Base-by-base conservation (phyloP, 2,329 filamentous ascomycete species). In the Colletotrichum spinosum region DNA sequence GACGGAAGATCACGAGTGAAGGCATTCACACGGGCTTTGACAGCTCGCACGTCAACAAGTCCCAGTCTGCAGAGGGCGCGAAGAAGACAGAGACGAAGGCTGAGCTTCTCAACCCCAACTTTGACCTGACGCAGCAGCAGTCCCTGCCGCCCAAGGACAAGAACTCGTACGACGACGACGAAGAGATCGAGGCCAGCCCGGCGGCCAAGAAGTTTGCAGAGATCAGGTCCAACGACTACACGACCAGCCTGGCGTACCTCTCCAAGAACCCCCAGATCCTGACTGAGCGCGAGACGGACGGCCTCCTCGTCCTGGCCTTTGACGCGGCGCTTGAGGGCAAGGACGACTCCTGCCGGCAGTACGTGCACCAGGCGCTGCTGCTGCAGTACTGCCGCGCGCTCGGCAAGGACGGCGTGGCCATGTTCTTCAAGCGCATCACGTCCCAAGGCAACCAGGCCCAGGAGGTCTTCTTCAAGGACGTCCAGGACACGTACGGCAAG, bases 371-470 rank as follows among this genome's bases (percentile, higher is more conserved):
- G 76, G 95, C 92, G 3, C 84, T 98, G 13, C 84, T 99, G 11
- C 81, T 99, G 45, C 96, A 99, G 77, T 99, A 99, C 82, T 99
- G 96, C 80, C 89, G 95, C 9, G 91, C 93, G 46, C 85, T 99
- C 7, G 94, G 95, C 67, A 89, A 88, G 69, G 93, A 98, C 72
- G 95, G 95, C 25, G 94, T 97, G 8, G 87, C 88, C 6, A 81
- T 98, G 37, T 99, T 99, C 84, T 99, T 99, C 86, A 97, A 96
- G 81, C 91, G 95, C 63, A 94, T 99, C 77, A 96, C 92, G 25
- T 97, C 92, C 4, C 89, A 88, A 71, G 92, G 91, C 38, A 95
- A 99, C 79, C 91, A 97, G 79, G 97, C 96, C 7, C 90, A 92
- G 72, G 93, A 92, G 49, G 86, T 98, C 49, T 99, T 99, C 83